Conservation (phyloP, 148 eudicot species). For the Chenopodium quinoa region DNA sequence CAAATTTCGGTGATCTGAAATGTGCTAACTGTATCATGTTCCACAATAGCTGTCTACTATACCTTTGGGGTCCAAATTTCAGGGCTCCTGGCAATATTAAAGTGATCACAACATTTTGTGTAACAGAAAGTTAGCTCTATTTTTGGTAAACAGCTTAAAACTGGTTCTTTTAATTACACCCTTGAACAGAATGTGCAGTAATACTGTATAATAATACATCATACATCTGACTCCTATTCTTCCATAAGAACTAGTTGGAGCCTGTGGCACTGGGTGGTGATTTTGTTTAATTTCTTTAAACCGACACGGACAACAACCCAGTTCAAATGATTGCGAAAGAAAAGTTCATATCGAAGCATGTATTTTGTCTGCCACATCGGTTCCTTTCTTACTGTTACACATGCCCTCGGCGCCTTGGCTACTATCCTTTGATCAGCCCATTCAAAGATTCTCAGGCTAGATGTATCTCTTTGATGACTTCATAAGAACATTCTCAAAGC, state of each 20-base stretch:
- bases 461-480: conserved; percentile 3
- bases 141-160: neutral
- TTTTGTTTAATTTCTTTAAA: neutral
- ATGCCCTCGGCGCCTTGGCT: neutral
- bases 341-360: neutral
- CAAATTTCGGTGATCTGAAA: neutral
- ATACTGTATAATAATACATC: neutral
- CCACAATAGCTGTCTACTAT: neutral
- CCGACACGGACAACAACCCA: neutral
- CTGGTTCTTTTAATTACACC: neutral
- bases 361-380: neutral
- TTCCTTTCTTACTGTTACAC: conserved; percentile 12
- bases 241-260: neutral
- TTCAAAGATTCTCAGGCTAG: neutral
- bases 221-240: neutral
- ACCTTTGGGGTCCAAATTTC: neutral
- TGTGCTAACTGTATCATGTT: neutral
- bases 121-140: neutral
- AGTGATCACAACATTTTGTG: too few relatives aligned
- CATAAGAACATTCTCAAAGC: conserved; percentile 71
- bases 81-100: too few relatives aligned
- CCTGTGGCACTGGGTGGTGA: neutral
- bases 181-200: neutral
- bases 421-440: neutral
- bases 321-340: neutral